phyloP scores from a whole-genome alignment of 2,329 filamentous ascomycete species.

The Aureobasidium lini region DNA sequence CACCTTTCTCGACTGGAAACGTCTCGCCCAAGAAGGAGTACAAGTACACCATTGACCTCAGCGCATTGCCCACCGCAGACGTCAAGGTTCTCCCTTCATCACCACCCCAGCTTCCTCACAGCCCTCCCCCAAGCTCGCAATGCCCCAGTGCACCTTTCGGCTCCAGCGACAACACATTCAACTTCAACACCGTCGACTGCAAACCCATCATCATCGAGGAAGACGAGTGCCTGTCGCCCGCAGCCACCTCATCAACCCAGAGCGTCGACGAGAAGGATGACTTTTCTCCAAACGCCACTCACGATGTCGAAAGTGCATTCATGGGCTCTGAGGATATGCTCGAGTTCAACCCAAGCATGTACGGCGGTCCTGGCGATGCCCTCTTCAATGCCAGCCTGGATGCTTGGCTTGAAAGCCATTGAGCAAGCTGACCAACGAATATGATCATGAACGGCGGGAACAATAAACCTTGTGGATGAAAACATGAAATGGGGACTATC shows the following conservation, averaged over 20 bases:
- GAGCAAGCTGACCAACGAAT: not conserved
- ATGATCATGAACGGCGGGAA: not conserved
- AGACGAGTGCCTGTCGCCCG: slow-evolving; percentile 11
- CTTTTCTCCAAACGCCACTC: not conserved
- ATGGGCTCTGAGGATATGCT: slow-evolving; percentile 13
- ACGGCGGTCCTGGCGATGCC: slow-evolving; percentile 3
- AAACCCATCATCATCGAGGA: slow-evolving; percentile 14
- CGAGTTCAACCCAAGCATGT: slow-evolving; percentile 14
- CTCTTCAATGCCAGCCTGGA: slow-evolving; percentile 12
- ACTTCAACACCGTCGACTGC: slow-evolving; percentile 15
- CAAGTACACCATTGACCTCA: not conserved
- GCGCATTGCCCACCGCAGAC: not conserved
- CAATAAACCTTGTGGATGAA: not conserved
- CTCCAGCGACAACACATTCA: slow-evolving; percentile 9
- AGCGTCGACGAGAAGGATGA: slow-evolving; percentile 3
- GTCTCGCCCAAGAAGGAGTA: slow-evolving; percentile 8
- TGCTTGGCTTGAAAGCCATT: slow-evolving; percentile 12
- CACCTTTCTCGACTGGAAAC: slow-evolving; percentile 11
- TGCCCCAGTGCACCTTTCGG: slow-evolving; percentile 8
- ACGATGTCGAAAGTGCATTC: slow-evolving; percentile 10
- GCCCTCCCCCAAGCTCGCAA: slow-evolving; percentile 10
- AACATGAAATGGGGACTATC: not conserved
- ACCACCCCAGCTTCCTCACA: slow-evolving; percentile 1
- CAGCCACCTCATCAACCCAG: slow-evolving; percentile 1
- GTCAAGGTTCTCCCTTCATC: not conserved